Percentiles rank a stretch among this genome's conserved stretches.
Conservation (phyloP, 1,139 yeast genomes). For the Scheffersomyces stambukii region DNA sequence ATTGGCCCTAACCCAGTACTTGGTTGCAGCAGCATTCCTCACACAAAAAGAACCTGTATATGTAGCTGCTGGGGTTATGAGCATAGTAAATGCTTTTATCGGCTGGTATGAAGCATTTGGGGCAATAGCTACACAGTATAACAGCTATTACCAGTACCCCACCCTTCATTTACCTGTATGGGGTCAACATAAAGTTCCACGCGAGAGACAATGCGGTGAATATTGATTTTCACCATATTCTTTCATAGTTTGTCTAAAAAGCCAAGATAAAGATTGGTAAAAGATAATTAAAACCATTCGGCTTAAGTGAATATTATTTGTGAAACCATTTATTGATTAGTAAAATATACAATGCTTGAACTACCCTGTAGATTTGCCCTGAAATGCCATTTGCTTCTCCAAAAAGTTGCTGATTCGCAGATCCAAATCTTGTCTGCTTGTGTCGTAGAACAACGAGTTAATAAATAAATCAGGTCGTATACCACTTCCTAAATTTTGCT, state of each 20-base stretch:
- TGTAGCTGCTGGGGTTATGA: constrained; percentile 43
- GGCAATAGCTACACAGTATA: not conserved
- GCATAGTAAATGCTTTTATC: constrained; percentile 34
- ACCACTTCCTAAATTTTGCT: constrained; percentile 12
- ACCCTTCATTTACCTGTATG: not conserved
- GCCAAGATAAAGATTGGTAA: too few relatives aligned
- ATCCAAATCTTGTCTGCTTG: too few relatives aligned
- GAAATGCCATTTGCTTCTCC: too few relatives aligned
- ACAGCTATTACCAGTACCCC: not conserved
- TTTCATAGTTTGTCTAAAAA: too few relatives aligned
- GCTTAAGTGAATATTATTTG: too few relatives aligned
- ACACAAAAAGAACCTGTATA: constrained; percentile 24
- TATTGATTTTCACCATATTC: too few relatives aligned
- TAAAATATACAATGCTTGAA: too few relatives aligned
- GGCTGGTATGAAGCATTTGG: constrained; percentile 37
- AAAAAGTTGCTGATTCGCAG: too few relatives aligned
- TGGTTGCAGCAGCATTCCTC: constrained; percentile 38
- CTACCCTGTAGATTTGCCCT: too few relatives aligned
- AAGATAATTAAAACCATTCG: too few relatives aligned
- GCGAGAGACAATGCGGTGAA: not conserved
- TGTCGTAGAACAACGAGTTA: constrained; percentile 16
- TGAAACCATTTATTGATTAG: too few relatives aligned
- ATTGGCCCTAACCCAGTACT: constrained; percentile 33
- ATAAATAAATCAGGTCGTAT: constrained; percentile 26
- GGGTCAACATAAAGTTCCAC: not conserved